These are phyloP conservation scores for Globisporangium orthogonon DNA, from an alignment of 352 stramenopile genomes.

Conservation along the genomic window DNA sequence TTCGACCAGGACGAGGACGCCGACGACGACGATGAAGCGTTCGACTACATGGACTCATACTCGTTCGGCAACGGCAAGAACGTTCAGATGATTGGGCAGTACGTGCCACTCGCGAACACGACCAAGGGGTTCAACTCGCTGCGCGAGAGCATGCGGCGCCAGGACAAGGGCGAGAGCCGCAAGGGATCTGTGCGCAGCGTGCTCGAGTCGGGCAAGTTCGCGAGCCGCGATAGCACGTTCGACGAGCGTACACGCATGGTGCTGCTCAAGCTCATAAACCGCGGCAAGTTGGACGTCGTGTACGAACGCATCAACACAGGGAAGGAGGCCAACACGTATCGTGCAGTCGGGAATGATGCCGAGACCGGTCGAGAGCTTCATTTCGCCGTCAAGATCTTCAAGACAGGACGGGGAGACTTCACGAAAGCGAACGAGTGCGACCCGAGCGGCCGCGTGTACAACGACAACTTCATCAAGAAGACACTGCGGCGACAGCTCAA, in stretches of 20 bases:
- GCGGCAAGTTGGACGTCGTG: slow-evolving; percentile 50
- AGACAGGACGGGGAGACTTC: slow-evolving; percentile 94
- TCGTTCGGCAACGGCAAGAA: slow-evolving; percentile 1
- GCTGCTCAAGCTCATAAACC: slow-evolving; percentile 98
- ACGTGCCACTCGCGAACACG: slow-evolving; percentile 2
- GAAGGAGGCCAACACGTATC: slow-evolving; percentile 99
- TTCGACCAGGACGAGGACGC: slow-evolving; percentile 16
- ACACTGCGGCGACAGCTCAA: slow-evolving; percentile 67
- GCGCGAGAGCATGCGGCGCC: slow-evolving; percentile 25
- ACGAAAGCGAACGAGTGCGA: slow-evolving; percentile 71
- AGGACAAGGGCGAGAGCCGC: slow-evolving; percentile 20
- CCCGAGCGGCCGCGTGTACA: slow-evolving; percentile 94
- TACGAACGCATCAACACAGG: slow-evolving; percentile 98
- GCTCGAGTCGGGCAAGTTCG: slow-evolving; percentile 64
- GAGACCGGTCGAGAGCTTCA: slow-evolving; percentile 36
- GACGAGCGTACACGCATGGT: slow-evolving; percentile 98
- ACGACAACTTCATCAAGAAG: slow-evolving; percentile 98
- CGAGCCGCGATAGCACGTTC: slow-evolving; percentile 95
- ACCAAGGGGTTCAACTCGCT: slow-evolving; percentile 20
- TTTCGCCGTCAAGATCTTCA: slow-evolving; percentile 77
- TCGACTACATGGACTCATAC: slow-evolving; percentile 15
- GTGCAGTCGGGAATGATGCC: slow-evolving; percentile 78
- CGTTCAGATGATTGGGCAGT: slow-evolving; percentile 6
- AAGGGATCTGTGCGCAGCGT: slow-evolving; percentile 12
- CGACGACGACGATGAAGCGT: slow-evolving; percentile 14